Evolutionary conservation across 176 grass and related monocot genomes (phyloP).

Genomic region (Phragmites australis): DNA sequence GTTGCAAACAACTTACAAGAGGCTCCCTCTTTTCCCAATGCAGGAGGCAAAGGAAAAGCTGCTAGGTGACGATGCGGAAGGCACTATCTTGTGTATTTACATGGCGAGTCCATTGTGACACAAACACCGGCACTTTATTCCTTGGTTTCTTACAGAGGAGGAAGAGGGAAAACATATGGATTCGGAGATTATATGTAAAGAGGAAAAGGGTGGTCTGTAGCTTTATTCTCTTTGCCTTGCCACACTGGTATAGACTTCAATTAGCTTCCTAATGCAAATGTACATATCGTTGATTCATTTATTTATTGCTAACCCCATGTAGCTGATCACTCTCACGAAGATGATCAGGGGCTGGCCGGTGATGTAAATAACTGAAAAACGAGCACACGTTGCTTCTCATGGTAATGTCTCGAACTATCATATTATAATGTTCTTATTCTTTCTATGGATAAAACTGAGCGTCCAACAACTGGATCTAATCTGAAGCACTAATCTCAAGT

Average conservation of each 20-base stretch:
- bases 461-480: neutral
- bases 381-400: neutral
- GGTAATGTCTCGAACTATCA: neutral
- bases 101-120: constrained; percentile 11
- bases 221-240: constrained; percentile 43
- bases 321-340: neutral
- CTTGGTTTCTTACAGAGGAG: neutral
- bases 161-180: neutral
- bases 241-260: constrained; percentile 14
- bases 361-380: constrained; percentile 38
- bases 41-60: constrained; percentile 42
- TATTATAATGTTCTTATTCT: neutral
- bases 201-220: constrained; percentile 5
- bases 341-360: neutral
- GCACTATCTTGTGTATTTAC: constrained; percentile 49
- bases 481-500: neutral
- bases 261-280: constrained; percentile 8
- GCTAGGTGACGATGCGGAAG: constrained; percentile 53
- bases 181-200: constrained; percentile 7
- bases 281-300: constrained; percentile 46
- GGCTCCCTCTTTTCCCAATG: constrained; percentile 25
- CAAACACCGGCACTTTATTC: constrained; percentile 38
- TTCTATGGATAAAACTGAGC: neutral
- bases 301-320: constrained; percentile 6
- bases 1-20: constrained; percentile 12